A percentile compares a stretch with the other conserved stretches of the same genome.
Conservation (phyloP, 2,329 filamentous ascomycete species). For the Colletotrichum phormii region DNA sequence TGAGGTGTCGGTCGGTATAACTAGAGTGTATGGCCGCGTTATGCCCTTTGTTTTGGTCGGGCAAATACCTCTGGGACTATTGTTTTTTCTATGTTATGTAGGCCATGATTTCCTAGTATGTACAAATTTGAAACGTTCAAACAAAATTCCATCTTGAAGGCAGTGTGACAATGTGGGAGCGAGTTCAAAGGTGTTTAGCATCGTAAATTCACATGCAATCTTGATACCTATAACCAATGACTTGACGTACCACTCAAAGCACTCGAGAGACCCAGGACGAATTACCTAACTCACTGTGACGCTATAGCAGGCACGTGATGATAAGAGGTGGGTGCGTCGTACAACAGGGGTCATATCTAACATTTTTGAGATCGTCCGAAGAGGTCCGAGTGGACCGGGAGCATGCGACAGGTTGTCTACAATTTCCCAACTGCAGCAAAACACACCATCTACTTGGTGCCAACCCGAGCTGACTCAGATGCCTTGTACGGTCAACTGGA, state of each 20-base stretch:
- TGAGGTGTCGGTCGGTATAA: slow-evolving; percentile 34
- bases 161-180: not conserved
- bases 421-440: slow-evolving; percentile 13
- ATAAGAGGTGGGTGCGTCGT: not conserved
- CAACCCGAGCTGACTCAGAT: slow-evolving; percentile 1
- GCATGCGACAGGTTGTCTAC: slow-evolving; percentile 27
- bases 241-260: not conserved
- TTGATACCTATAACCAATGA: not conserved
- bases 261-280: too few species aligned
- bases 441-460: slow-evolving; percentile 1
- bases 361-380: slow-evolving; percentile 14
- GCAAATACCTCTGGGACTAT: slow-evolving; percentile 32
- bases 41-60: slow-evolving; percentile 33
- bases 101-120: slow-evolving; percentile 43
- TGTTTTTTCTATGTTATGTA: slow-evolving; percentile 43
- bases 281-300: not conserved
- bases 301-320: slow-evolving; percentile 5
- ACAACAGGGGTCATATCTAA: slow-evolving; percentile 15
- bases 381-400: slow-evolving; percentile 6
- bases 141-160: not conserved
- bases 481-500: not conserved
- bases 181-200: not conserved
- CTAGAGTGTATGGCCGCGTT: slow-evolving; percentile 28
- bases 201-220: not conserved
- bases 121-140: slow-evolving; percentile 47